Evolutionary conservation across 257 asterid genomes (phyloP).

Genomic region (Agastache rugosa): DNA sequence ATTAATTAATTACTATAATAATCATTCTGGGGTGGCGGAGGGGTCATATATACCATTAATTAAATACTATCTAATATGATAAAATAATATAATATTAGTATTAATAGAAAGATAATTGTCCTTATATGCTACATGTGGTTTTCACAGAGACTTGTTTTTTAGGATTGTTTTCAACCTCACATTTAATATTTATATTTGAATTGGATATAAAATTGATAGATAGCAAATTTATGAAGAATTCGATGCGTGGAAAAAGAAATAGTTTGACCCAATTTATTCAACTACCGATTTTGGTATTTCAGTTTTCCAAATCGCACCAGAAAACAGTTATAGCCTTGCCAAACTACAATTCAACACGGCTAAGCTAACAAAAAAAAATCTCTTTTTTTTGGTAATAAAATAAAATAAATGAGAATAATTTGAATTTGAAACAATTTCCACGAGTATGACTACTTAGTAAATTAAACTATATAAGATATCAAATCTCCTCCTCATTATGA

Average conservation of each 20-base stretch:
- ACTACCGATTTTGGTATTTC: constrained; percentile 18
- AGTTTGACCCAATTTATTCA: neutral
- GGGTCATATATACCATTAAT: too few species aligned
- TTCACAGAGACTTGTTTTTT: neutral
- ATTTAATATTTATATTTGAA: neutral
- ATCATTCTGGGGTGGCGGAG: too few species aligned
- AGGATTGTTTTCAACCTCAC: neutral
- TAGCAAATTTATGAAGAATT: neutral
- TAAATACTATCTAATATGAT: too few species aligned
- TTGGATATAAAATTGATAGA: neutral
- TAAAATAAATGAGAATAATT: neutral
- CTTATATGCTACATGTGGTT: neutral
- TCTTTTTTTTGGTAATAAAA: neutral
- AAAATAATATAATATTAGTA: too few species aligned
- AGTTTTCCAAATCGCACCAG: constrained; percentile 30
- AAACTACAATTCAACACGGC: constrained; percentile 21
- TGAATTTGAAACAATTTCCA: neutral
- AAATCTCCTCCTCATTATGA: neutral
- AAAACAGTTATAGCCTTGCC: neutral
- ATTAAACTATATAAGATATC: neutral
- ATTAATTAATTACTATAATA: neutral
- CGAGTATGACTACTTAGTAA: neutral
- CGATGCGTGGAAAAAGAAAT: neutral
- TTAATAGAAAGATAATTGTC: neutral
- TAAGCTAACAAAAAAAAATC: neutral